Base-by-base conservation (phyloP, 1,139 yeast genomes). In the Scheffersomyces stambukii region DNA sequence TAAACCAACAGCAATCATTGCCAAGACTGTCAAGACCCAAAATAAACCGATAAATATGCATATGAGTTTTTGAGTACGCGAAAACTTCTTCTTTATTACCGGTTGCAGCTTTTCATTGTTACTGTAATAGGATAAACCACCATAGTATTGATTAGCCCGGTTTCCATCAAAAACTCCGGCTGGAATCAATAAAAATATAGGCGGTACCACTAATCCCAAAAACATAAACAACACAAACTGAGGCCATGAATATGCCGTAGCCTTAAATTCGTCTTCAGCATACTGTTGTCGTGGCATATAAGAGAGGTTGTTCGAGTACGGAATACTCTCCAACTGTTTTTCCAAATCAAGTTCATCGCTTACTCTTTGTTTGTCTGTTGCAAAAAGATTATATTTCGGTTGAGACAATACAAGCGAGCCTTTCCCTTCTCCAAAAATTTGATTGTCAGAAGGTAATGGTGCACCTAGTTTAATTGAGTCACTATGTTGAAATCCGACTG, bases 1-100 rank as follows among this genome's bases (percentile, higher is more conserved):
- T 16, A 65, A 37, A 0, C 70, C 69, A 5, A 64, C 60, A 0
- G 64, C 70, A 11, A 65, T 59, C 70, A 64, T 61, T 9, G 68
- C 62, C 16, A 64, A 34, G 4, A 62, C 50, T 4, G 56, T 40
- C 9, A 41, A 31, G 6, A 59, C 29, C 72, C 72, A 65, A 2
- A 53, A 8, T 7, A 64, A 11, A 3, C 71, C 71, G 3, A 60
- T 13, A 0, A 43, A 33, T 5, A 58, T 36, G 43, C 70, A 60
- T 21, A 48, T 26, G 3, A 54, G 19, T 40, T 64, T 65, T 38
- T 65, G 72, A 19, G 41, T 30, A 27, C 43, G 47, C 4, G 62
- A 50, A 37, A 58, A 65, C 21, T 19, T 27, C 12, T 24, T 33
- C n/a, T 27, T 16, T 10, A 13, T 24, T 7, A 25, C 27, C 10